Conservation (phyloP, 306 rosid species). For the Oxytropis ochrocephala region DNA sequence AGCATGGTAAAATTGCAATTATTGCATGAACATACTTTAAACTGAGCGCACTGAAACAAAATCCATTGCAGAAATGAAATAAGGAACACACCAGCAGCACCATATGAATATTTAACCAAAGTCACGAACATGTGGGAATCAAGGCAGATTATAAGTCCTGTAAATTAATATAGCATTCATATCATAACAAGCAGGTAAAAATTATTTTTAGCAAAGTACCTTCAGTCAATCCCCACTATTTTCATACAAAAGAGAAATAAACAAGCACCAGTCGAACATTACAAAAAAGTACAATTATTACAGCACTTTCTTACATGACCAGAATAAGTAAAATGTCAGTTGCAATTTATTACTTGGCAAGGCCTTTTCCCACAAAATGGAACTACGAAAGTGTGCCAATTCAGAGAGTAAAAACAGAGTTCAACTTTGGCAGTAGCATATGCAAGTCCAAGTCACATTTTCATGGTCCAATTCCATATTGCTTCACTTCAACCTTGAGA, state of each 20-base stretch:
- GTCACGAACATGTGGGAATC: not conserved
- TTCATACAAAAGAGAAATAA: slow-evolving; percentile 8
- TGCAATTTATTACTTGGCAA: slow-evolving; percentile 23
- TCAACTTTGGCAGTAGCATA: not conserved
- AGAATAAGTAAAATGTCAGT: slow-evolving; percentile 21
- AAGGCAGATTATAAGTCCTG: not conserved
- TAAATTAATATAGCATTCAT: slow-evolving; percentile 2
- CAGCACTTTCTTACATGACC: slow-evolving; percentile 24
- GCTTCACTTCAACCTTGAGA: slow-evolving; percentile 81
- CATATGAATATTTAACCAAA: not conserved
- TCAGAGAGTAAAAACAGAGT: not conserved
- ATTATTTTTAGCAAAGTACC: not conserved
- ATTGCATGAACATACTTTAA: not conserved
- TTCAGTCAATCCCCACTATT: slow-evolving; percentile 3
- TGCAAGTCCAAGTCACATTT: slow-evolving; percentile 15
- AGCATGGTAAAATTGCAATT: not conserved
- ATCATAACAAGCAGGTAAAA: slow-evolving; percentile 1
- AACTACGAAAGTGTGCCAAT: not conserved
- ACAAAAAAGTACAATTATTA: slow-evolving; percentile 3
- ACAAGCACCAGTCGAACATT: slow-evolving; percentile 11
- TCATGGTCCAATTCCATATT: slow-evolving; percentile 49
- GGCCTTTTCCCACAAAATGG: slow-evolving; percentile 9
- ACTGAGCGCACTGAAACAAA: not conserved
- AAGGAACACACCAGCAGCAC: not conserved
- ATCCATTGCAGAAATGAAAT: not conserved